Conservation (phyloP, 2,329 filamentous ascomycete species). For the Trichoderma afroharzianum region DNA sequence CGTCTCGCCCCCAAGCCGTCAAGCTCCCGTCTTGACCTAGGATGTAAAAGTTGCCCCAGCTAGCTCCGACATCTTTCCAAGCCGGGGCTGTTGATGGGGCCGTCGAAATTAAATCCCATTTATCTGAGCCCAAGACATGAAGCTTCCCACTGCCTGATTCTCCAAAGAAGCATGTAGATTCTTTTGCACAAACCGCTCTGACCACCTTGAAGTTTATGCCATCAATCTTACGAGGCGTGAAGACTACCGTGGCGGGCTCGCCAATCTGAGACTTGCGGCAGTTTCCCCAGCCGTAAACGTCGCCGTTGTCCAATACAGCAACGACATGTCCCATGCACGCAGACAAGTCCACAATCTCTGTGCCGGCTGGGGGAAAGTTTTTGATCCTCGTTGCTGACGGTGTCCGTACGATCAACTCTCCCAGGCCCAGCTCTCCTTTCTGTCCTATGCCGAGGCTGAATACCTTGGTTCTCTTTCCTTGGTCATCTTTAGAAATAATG, state of each 20-base stretch:
- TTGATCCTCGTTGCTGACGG: slow-evolving; percentile 48
- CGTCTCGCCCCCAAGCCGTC: slow-evolving; percentile 75
- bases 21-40: slow-evolving; percentile 59
- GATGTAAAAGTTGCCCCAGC: slow-evolving; percentile 80
- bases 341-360: slow-evolving; percentile 60
- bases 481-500: slow-evolving; percentile 48
- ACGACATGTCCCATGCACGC: slow-evolving; percentile 78
- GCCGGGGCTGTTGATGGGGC: slow-evolving; percentile 50
- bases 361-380: slow-evolving; percentile 60
- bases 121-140: slow-evolving; percentile 68
- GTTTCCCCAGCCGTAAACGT: slow-evolving; percentile 85
- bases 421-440: slow-evolving; percentile 71
- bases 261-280: slow-evolving; percentile 84
- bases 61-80: slow-evolving; percentile 69
- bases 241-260: slow-evolving; percentile 48
- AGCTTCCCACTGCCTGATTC: slow-evolving; percentile 55
- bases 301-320: slow-evolving; percentile 67
- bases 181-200: slow-evolving; percentile 72
- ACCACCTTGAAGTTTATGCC: slow-evolving; percentile 58
- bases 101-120: slow-evolving; percentile 60
- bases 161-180: slow-evolving; percentile 75
- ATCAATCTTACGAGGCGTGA: slow-evolving; percentile 59
- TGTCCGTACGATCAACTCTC: slow-evolving; percentile 48
- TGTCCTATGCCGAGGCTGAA: slow-evolving; percentile 63
- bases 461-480: slow-evolving; percentile 45